phyloP scores from a whole-genome alignment of 169 alveolate genomes.

The Eimeria brunetti region DNA sequence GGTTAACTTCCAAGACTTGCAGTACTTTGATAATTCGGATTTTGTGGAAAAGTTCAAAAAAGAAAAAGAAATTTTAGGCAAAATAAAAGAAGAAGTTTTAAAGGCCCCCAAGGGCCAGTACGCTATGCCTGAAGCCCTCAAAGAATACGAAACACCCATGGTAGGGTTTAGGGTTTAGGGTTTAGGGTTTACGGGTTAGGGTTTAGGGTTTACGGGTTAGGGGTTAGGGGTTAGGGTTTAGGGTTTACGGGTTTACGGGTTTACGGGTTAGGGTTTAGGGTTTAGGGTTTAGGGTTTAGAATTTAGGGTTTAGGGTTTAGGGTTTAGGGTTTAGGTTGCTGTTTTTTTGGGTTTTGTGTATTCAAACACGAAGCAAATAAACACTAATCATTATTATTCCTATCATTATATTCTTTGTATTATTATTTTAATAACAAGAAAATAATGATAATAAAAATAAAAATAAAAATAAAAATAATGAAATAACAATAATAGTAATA shows the following conservation, averaged over 20 bases:
- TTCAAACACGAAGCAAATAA: neutral
- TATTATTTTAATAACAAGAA: neutral
- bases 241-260: neutral
- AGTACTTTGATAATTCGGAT: slow-evolving; percentile 61
- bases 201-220: slow-evolving; percentile 11
- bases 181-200: slow-evolving; percentile 6
- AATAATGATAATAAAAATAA: no score
- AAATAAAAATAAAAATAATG: neutral
- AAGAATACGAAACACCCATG: slow-evolving; percentile 29
- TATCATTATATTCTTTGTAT: neutral
- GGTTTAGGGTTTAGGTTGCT: neutral
- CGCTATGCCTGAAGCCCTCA: slow-evolving; percentile 12
- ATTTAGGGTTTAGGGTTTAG: neutral
- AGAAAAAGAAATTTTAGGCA: slow-evolving; percentile 60
- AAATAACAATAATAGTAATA: neutral
- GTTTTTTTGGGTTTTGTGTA: neutral
- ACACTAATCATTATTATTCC: neutral
- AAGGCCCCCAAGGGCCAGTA: slow-evolving; percentile 64
- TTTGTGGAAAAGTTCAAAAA: slow-evolving; percentile 32
- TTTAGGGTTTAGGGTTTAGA: neutral
- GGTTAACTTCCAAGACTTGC: slow-evolving; percentile 71
- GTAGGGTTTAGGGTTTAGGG: neutral
- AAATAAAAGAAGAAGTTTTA: slow-evolving; percentile 67
- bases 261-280: neutral
- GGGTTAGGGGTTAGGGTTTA: neutral